phyloP scores from a whole-genome alignment of 345 rosid genomes.

The Populus davidiana region DNA sequence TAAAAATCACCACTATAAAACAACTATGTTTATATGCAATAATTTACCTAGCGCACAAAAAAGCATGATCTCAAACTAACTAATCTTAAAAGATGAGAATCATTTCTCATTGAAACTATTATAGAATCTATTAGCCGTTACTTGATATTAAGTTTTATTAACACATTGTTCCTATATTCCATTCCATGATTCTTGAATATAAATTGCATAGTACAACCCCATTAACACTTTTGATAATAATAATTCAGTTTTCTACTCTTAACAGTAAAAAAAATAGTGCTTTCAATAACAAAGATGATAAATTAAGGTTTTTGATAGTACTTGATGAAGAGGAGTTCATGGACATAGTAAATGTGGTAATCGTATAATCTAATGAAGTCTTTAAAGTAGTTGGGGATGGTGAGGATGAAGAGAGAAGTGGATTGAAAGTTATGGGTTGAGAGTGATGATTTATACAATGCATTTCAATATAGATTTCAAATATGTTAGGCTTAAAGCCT shows the following conservation, averaged over 20 bases:
- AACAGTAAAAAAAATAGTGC: background rate
- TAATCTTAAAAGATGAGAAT: slow-evolving; percentile 79
- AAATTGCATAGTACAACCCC: background rate
- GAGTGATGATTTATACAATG: slow-evolving; percentile 51
- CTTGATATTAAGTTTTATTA: slow-evolving; percentile 58
- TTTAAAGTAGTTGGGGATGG: slow-evolving; percentile 74
- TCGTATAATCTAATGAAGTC: slow-evolving; percentile 77
- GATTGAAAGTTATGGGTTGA: slow-evolving; percentile 67
- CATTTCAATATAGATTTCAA: slow-evolving; percentile 50
- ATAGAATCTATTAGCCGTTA: slow-evolving; percentile 58
- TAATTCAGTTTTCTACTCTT: too few relatives aligned
- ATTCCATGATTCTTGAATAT: slow-evolving; percentile 69
- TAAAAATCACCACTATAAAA: background rate
- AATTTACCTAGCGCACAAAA: background rate
- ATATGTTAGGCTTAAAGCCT: too few relatives aligned
- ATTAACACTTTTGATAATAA: too few relatives aligned
- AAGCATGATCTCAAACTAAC: background rate
- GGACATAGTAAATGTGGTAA: slow-evolving; percentile 40
- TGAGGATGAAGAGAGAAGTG: slow-evolving; percentile 71
- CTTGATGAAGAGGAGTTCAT: slow-evolving; percentile 69
- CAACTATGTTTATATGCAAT: too few relatives aligned
- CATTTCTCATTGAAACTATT: slow-evolving; percentile 56
- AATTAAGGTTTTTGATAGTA: background rate
- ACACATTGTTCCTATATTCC: slow-evolving; percentile 85
- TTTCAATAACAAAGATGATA: background rate